These are phyloP conservation scores for Metschnikowia kofuensis DNA, from an alignment of 805 yeast species.

Conservation along the genomic window DNA sequence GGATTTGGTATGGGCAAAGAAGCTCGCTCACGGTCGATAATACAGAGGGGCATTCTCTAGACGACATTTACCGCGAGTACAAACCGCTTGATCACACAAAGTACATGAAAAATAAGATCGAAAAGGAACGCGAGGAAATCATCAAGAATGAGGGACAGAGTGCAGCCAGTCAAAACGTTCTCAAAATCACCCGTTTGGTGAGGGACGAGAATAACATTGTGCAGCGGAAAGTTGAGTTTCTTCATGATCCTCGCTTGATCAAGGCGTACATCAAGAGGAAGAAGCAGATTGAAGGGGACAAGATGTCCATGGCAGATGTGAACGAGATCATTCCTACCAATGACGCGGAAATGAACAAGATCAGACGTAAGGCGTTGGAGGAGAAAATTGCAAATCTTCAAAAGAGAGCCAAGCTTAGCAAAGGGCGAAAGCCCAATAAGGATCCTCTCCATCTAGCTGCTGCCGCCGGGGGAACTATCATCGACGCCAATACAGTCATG, in stretches of 20 bases:
- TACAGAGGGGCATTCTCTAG: constrained; percentile 38
- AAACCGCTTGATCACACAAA: constrained; percentile 33
- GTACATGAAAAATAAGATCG: constrained; percentile 31
- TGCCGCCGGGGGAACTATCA: constrained; percentile 41
- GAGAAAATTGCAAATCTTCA: constrained; percentile 81
- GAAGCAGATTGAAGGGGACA: constrained; percentile 58
- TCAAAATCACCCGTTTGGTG: constrained; percentile 68
- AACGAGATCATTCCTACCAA: constrained; percentile 75
- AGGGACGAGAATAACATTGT: constrained; percentile 82
- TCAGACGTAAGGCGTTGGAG: constrained; percentile 72
- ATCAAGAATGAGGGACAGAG: constrained; percentile 25
- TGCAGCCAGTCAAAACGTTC: constrained; percentile 23
- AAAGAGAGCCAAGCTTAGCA: constrained; percentile 60
- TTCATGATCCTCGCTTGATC: constrained; percentile 83
- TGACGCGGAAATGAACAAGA: constrained; percentile 78
- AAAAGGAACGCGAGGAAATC: constrained; percentile 33
- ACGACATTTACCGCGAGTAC: constrained; percentile 37
- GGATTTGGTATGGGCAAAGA: constrained; percentile 88
- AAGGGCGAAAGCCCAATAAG: constrained; percentile 34
- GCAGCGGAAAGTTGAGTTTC: constrained; percentile 74
- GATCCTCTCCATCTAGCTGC: constrained; percentile 39
- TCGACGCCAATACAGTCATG: constrained; percentile 42
- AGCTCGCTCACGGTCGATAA: constrained; percentile 45
- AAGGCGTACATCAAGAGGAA: constrained; percentile 76
- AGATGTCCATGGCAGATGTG: constrained; percentile 56